phyloP scores from a whole-genome alignment of 176 grass and related monocot species.

The Eremochloa ophiuroides region DNA sequence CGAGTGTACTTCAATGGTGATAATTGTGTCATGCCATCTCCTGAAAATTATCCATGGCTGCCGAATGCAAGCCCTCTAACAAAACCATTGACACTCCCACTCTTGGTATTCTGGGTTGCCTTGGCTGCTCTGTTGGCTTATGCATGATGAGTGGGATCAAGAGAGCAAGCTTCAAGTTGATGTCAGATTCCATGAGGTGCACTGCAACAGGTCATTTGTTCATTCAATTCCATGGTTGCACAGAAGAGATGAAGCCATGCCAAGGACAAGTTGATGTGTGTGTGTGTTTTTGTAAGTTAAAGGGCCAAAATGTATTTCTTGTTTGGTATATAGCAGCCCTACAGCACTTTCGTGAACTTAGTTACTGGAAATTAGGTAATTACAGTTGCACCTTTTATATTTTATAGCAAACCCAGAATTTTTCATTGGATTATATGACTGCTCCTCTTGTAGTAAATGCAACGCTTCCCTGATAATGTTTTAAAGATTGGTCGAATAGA shows the following conservation, averaged over 20 bases:
- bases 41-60: slow-evolving; percentile 68
- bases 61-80: slow-evolving; percentile 54
- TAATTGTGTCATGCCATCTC: slow-evolving; percentile 75
- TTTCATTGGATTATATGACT: slow-evolving; percentile 43
- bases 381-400: slow-evolving; percentile 58
- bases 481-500: slow-evolving; percentile 25
- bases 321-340: slow-evolving; percentile 62
- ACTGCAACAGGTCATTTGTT: slow-evolving; percentile 23
- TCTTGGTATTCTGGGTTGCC: slow-evolving; percentile 48
- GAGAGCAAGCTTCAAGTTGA: slow-evolving; percentile 16
- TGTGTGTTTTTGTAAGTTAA: slow-evolving; percentile 44
- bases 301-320: slow-evolving; percentile 65
- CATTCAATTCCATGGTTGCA: slow-evolving; percentile 28
- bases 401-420: slow-evolving; percentile 45
- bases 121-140: slow-evolving; percentile 59
- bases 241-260: slow-evolving; percentile 9
- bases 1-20: slow-evolving; percentile 82
- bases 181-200: slow-evolving; percentile 30
- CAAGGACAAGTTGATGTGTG: slow-evolving; percentile 17
- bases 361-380: slow-evolving; percentile 58
- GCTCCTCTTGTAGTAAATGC: slow-evolving; percentile 33
- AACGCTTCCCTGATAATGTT: slow-evolving; percentile 3
- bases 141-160: slow-evolving; percentile 35
- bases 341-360: slow-evolving; percentile 52
- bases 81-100: slow-evolving; percentile 35